Base-by-base conservation (phyloP, 2,329 filamentous ascomycete genomes). In the Zymoseptoria ardabiliae region DNA sequence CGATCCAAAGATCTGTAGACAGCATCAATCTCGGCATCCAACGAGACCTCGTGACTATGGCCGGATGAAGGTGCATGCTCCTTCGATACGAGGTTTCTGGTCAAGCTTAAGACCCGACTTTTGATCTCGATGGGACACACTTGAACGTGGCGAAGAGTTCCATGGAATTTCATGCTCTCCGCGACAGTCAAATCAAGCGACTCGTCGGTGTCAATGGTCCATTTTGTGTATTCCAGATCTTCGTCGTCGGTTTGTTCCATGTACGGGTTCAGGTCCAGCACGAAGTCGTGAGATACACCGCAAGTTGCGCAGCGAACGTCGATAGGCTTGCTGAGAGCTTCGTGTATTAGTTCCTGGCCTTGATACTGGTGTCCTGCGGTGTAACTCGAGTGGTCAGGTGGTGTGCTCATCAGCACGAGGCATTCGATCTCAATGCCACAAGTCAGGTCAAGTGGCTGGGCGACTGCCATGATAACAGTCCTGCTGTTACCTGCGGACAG, bases 351-450 rank as follows among this genome's bases (percentile, higher is more conserved):
- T 25, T 55, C n/a, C 21, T 45, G 53, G 20, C 57, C 55, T 21
- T 20, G 20, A 20, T n/a, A 28, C 41, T 25, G n/a, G 10, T 11
- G 9, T 9, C 11, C 41, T 13, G 22, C 13, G 6, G 45, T n/a
- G 41, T 35, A 8, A 10, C 25, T 11, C 13, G 41, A 41, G 5
- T 20, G 17, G 11, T 51, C 30, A 21, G 22, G n/a, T n/a, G 19
- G 52, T 13, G 30, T 53, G 20, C 58, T 55, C 51, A 57, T 51
- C 3, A 62, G 23, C 4, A 62, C 49, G 13, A 62, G 20, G 35
- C 57, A 64, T 52, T 62, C 60, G n/a, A 64, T 54, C 28, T 64
- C 58, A 10, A 62, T 53, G 23, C 62, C 62, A 35, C 58, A 54
- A 10, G 62, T 60, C 19, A 64, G 45, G 30, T 55, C 52, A 41